Percentiles rank a stretch among this genome's conserved stretches.
Conservation (phyloP, 2,329 filamentous ascomycete genomes). For the Aspergillus fructus region DNA sequence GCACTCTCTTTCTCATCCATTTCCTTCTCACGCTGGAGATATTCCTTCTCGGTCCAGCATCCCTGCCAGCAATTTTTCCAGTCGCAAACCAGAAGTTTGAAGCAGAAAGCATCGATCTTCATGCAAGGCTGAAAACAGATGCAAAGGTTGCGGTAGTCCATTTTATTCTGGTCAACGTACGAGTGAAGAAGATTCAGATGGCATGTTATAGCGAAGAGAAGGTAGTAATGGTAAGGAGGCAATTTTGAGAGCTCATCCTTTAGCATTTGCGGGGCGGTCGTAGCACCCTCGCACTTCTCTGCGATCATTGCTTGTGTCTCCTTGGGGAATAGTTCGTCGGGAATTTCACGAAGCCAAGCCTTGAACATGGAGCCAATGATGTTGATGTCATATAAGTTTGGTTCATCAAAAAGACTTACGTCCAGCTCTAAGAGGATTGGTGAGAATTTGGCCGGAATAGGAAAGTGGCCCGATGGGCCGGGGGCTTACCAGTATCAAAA, state of each 20-base stretch:
- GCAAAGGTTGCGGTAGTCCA: slow-evolving; percentile 93
- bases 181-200: slow-evolving; percentile 88
- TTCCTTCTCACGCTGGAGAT: slow-evolving; percentile 59
- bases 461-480: not conserved
- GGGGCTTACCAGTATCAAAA: slow-evolving; percentile 73
- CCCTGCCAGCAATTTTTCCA: slow-evolving; percentile 98
- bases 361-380: slow-evolving; percentile 96
- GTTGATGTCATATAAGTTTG: slow-evolving; percentile 91
- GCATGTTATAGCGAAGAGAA: slow-evolving; percentile 95
- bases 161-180: slow-evolving; percentile 94
- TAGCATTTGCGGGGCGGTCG: slow-evolving; percentile 77
- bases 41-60: slow-evolving; percentile 84
- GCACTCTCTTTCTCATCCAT: slow-evolving; percentile 35
- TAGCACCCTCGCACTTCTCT: slow-evolving; percentile 74
- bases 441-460: not conserved
- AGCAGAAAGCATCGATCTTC: slow-evolving; percentile 93
- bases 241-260: slow-evolving; percentile 90
- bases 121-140: slow-evolving; percentile 97
- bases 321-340: slow-evolving; percentile 90
- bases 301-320: slow-evolving; percentile 76
- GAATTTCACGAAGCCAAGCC: slow-evolving; percentile 91
- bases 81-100: slow-evolving; percentile 91
- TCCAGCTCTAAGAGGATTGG: slow-evolving; percentile 65
- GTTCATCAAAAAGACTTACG: slow-evolving; percentile 83
- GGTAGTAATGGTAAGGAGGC: slow-evolving; percentile 96